These are phyloP conservation scores for Syzygium jambos DNA, from an alignment of 345 rosid genomes.

Conservation along the genomic window DNA sequence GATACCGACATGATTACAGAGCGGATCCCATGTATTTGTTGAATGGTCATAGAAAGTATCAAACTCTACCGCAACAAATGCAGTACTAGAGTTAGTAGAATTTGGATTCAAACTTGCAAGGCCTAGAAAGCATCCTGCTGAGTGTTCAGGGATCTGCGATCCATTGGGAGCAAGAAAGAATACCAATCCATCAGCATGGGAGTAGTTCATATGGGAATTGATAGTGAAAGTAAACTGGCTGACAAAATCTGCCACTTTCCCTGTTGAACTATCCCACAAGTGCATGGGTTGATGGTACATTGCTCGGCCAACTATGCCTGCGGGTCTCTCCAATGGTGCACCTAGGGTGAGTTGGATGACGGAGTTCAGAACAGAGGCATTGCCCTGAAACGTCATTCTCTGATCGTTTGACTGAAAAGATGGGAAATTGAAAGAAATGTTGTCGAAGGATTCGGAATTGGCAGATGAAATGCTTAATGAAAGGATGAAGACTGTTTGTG, in stretches of 20 bases:
- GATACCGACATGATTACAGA: background rate
- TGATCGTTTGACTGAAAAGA: background rate
- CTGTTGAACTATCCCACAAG: slow-evolving; percentile 11
- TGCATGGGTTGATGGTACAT: background rate
- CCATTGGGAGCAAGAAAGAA: slow-evolving; percentile 6
- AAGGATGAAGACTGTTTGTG: background rate
- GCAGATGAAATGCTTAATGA: background rate
- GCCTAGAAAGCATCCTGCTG: rapidly evolving
- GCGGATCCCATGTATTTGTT: background rate
- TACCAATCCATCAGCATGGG: background rate
- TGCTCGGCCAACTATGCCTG: background rate
- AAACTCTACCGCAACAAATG: background rate
- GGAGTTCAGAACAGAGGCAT: background rate
- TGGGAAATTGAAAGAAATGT: background rate
- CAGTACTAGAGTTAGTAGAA: background rate
- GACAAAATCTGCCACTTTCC: slow-evolving; percentile 11
- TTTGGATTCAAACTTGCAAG: background rate
- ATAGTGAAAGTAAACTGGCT: slow-evolving; percentile 13
- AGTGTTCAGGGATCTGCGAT: background rate
- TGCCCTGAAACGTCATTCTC: background rate
- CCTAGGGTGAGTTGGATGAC: background rate
- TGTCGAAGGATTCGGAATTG: background rate
- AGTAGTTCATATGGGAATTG: rapidly evolving
- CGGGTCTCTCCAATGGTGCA: background rate
- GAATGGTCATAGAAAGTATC: background rate